Conservation (phyloP, 2,329 filamentous ascomycete genomes). For the Decorospora gaudefroyi region DNA sequence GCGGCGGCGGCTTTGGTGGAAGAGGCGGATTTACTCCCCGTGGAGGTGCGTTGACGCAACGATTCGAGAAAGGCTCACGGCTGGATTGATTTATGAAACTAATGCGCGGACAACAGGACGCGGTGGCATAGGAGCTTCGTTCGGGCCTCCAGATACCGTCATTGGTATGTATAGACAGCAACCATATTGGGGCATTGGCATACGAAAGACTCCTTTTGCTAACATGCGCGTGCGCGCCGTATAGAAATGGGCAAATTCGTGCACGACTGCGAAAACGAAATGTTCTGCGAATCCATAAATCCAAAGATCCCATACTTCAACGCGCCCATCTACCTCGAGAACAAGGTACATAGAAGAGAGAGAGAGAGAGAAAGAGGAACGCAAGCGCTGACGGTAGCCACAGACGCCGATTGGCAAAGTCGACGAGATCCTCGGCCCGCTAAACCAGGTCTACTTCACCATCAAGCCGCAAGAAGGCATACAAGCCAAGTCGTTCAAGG, state of each 20-base stretch:
- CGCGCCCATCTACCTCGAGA: constrained; percentile 97
- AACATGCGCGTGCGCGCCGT: too few relatives aligned
- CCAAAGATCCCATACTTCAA: constrained; percentile 98
- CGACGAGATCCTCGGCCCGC: constrained; percentile 94
- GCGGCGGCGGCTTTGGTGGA: constrained; percentile 55
- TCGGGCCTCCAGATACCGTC: constrained; percentile 53
- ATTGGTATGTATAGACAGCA: constrained; percentile 41
- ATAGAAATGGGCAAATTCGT: constrained; percentile 94
- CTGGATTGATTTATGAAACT: constrained; percentile 32
- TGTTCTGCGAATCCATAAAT: constrained; percentile 95
- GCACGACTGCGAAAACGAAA: constrained; percentile 95
- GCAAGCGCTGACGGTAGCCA: constrained; percentile 33
- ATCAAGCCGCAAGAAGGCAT: constrained; percentile 97
- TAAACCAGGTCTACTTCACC: constrained; percentile 98
- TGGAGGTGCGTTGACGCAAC: constrained; percentile 54
- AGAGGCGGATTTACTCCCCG: constrained; percentile 58
- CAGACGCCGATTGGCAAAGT: constrained; percentile 91
- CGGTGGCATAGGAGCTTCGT: constrained; percentile 46
- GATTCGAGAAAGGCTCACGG: constrained; percentile 20
- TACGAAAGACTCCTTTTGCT: too few relatives aligned
- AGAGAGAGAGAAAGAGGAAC: not conserved
- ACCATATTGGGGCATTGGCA: too few relatives aligned
- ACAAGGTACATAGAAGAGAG: constrained; percentile 67
- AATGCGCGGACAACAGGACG: constrained; percentile 44
- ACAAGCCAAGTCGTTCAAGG: constrained; percentile 90